These are phyloP conservation scores for Agrocybe pediades DNA, from an alignment of 768 basidiomycete genomes.

Conservation along the genomic window DNA sequence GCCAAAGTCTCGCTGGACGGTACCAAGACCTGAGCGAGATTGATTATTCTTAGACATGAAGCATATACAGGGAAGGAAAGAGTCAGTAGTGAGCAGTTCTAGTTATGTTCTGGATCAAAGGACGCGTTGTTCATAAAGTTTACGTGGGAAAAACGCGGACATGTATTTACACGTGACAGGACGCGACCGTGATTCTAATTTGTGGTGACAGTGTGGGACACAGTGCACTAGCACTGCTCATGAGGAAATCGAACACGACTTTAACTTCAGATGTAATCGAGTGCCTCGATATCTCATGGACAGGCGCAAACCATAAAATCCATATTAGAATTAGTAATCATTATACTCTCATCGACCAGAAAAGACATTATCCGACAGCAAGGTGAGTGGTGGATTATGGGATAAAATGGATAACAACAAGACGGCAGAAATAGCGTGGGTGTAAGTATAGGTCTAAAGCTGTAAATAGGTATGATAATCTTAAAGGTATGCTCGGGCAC, in stretches of 20 bases:
- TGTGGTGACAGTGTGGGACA: not conserved
- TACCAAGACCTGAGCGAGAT: constrained; percentile 59
- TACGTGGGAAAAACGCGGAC: constrained; percentile 24
- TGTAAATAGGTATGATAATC: constrained; percentile 25
- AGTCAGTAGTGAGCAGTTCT: not conserved
- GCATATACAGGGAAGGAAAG: constrained; percentile 6
- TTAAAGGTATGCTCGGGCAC: constrained; percentile 49
- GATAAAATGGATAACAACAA: constrained; percentile 3
- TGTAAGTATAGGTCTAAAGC: constrained; percentile 14
- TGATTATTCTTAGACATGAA: constrained; percentile 4
- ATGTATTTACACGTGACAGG: constrained; percentile 20
- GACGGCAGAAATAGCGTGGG: constrained; percentile 2
- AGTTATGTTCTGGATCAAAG: not conserved
- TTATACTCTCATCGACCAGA: not conserved
- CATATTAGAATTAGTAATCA: not conserved
- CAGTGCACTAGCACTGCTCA: too few relatives aligned
- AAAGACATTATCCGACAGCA: not conserved
- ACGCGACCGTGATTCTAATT: not conserved
- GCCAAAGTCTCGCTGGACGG: constrained; percentile 60
- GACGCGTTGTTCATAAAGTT: not conserved
- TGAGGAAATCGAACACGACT: too few relatives aligned
- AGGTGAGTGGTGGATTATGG: not conserved
- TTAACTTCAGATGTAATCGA: too few relatives aligned
- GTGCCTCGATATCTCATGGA: too few relatives aligned
- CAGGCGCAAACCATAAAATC: not conserved